Evolutionary conservation across 176 grass and related monocot species (phyloP).

Genomic region (Phoenix roebelenii): DNA sequence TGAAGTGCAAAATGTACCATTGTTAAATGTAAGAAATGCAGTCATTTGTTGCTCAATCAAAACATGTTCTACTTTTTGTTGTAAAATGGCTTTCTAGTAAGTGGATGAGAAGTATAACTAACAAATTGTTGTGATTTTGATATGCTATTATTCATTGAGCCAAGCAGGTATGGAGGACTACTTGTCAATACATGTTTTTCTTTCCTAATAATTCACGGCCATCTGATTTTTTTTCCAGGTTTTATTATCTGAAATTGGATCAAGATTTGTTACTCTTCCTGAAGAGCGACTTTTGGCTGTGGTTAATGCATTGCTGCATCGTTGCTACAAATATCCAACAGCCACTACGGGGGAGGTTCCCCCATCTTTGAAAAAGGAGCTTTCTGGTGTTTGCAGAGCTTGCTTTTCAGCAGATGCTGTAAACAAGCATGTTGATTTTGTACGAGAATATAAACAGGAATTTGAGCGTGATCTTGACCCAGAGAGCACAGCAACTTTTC

Average conservation of each 20-base stretch:
- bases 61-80: too few relatives aligned
- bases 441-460: constrained; percentile 93
- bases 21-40: too few relatives aligned
- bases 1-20: too few relatives aligned
- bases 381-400: constrained; percentile 94
- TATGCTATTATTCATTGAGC: too few relatives aligned
- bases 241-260: constrained; percentile 98
- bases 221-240: constrained; percentile 28
- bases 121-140: too few relatives aligned
- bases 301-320: constrained; percentile 95
- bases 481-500: constrained; percentile 88
- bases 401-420: constrained; percentile 98
- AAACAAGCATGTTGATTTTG: constrained; percentile 99
- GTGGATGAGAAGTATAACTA: too few relatives aligned
- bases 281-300: constrained; percentile 95
- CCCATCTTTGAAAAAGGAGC: constrained; percentile 88
- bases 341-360: constrained; percentile 97
- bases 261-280: constrained; percentile 95
- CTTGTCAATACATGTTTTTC: too few relatives aligned
- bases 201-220: too few relatives aligned
- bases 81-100: too few relatives aligned
- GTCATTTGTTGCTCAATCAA: too few relatives aligned
- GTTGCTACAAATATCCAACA: constrained; percentile 98
- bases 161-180: too few relatives aligned
- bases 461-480: constrained; percentile 97